phyloP scores from a whole-genome alignment of 768 basidiomycete genomes.

The Hygrophoropsis aurantiaca region DNA sequence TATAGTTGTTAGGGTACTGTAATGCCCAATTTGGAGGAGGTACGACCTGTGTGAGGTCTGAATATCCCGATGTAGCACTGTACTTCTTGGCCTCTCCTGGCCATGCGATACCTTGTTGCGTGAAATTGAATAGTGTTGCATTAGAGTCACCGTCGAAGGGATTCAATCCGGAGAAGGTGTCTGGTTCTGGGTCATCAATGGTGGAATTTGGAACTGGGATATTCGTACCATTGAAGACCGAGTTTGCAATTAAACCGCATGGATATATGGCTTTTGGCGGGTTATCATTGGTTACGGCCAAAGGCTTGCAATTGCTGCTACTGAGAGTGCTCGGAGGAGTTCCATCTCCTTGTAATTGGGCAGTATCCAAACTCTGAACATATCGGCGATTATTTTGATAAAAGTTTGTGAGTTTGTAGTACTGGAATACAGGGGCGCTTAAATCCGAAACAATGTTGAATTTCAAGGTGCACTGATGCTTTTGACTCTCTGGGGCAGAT shows the following conservation, averaged over 20 bases:
- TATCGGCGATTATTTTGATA: constrained; percentile 99
- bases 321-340: constrained; percentile 51
- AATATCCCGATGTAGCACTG: constrained; percentile 52
- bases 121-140: constrained; percentile 64
- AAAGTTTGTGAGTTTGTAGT: constrained; percentile 96
- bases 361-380: constrained; percentile 83
- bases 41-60: constrained; percentile 60
- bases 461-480: constrained; percentile 70
- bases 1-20: constrained; percentile 76
- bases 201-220: too few species aligned
- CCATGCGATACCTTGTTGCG: constrained; percentile 89
- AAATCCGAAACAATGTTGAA: constrained; percentile 85
- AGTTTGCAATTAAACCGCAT: constrained; percentile 97
- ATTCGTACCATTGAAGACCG: constrained; percentile 84
- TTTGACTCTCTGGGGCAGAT: constrained; percentile 41
- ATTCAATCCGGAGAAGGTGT: constrained; percentile 72
- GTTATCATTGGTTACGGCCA: constrained; percentile 49
- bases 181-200: constrained; percentile 40
- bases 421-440: constrained; percentile 75
- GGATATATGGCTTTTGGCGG: constrained; percentile 71
- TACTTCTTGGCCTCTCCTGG: constrained; percentile 94
- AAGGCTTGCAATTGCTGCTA: constrained; percentile 84
- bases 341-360: constrained; percentile 79
- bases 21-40: constrained; percentile 92
- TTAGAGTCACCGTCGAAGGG: constrained; percentile 42